Base-by-base conservation (phyloP, 2,329 filamentous ascomycete genomes). In the Neofusicoccum laricinum region DNA sequence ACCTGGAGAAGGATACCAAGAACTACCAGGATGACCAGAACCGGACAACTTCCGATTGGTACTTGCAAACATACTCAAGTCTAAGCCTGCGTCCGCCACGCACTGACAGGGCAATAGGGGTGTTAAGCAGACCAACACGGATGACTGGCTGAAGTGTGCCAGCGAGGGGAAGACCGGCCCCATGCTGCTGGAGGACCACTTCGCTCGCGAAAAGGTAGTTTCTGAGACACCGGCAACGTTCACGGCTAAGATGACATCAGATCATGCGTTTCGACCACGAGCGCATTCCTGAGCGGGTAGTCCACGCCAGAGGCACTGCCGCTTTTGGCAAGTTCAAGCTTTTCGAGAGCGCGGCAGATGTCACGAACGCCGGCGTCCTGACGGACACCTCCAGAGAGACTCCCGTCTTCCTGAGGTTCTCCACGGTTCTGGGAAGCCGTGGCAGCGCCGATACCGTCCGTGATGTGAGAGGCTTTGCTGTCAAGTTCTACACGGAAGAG, bases 391-490 rank as follows among this genome's bases (percentile, higher is more conserved):
- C 84, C 0, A 84, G 88, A 34, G 85, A 83, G 38, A 92, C 90
- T 0, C 87, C 84, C 0, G 80, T 91, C 1, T 91, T 92, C 71
- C 71, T 90, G 15, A 87, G 91, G 0, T 93, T 95, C 75, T 94
- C 90, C 0, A 94, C 91, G 0, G 91, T 92, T 0, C 82, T 91
- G 1, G 90, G 90, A 6, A 91, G 87, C 72, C 84, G 88, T 38
- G 91, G 91, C 12, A 91, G 88, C 59, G 89, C 90, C 5, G 91
- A 95, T 72, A 93, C 90, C 0, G 91, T 93, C 1, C 86, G 91
- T n/a, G 91, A 95, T 79, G 89, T 93, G 2, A 86, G 90, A 41
- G 91, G 91, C 1, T 95, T 94, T 67, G 90, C 91, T 0, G 77
- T 91, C 67, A 92, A 91, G 75, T 87, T 91, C 71, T 93, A 93